A percentile compares a stretch with the other conserved stretches of the same genome.
These are phyloP conservation scores for Tieghemiomyces parasiticus DNA, from an alignment of 192 early-diverging fungal genomes.

Conservation along the genomic window DNA sequence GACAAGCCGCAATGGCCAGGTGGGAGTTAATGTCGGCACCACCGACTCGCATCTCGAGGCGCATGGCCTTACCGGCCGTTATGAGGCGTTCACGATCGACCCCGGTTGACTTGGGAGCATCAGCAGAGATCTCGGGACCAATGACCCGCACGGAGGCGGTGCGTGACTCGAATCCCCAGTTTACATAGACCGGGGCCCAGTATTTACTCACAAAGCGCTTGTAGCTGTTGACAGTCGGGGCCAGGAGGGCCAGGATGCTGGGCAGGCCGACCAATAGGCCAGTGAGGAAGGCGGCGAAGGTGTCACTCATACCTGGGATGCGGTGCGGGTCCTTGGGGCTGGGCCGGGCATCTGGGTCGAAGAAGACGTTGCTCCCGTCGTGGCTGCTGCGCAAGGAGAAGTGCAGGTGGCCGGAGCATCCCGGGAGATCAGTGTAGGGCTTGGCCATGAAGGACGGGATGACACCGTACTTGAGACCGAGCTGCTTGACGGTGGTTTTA, in stretches of 20 bases:
- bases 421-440: constrained; percentile 50
- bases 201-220: constrained; percentile 70
- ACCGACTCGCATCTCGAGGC: constrained; percentile 66
- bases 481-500: constrained; percentile 57
- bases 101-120: not conserved
- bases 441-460: constrained; percentile 80
- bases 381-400: constrained; percentile 38
- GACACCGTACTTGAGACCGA: constrained; percentile 48
- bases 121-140: constrained; percentile 20
- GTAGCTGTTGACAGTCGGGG: constrained; percentile 71
- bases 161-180: constrained; percentile 65
- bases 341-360: constrained; percentile 11
- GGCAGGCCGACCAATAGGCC: constrained; percentile 45
- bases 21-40: constrained; percentile 75
- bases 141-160: constrained; percentile 59
- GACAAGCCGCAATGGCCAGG: constrained; percentile 49
- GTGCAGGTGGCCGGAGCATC: constrained; percentile 71
- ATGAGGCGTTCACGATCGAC: not conserved
- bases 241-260: constrained; percentile 51
- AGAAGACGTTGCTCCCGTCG: constrained; percentile 37
- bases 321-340: constrained; percentile 11
- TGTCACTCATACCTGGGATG: constrained; percentile 26
- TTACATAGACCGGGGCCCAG: constrained; percentile 71
- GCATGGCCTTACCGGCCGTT: constrained; percentile 18
- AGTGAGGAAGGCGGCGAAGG: constrained; percentile 36